Base-by-base conservation (phyloP, 2,329 filamentous ascomycete genomes). In the Tolypocladium album region DNA sequence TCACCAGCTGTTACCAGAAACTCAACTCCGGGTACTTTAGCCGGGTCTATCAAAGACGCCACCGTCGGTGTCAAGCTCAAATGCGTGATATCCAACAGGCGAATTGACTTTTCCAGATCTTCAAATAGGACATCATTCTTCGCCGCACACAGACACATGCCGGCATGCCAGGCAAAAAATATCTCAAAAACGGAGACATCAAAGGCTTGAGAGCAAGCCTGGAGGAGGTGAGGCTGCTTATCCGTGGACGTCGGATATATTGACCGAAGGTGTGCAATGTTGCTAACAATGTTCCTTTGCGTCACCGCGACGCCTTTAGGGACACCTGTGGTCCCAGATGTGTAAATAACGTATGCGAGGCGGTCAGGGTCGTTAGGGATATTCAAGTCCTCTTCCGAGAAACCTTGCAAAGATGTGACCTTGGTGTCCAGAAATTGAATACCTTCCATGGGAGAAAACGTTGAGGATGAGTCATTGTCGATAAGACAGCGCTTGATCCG, bases 131-230 rank as follows among this genome's bases (percentile, higher is more conserved):
- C 81, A 65, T 94, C 88, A 65, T 92, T 92, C 0, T 79, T 82
- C 0, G 86, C 88, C 2, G 88, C 84, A 68, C 89, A 96, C 15
- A 96, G 77, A 62, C 87, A 88, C 77, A 93, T 90, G 4, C 90
- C 90, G 40, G 81, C 80, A 55, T 83, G 82, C 88, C 91, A 95
- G 0, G 90, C 79, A 66, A 90, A 95, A 70, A 96, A 93, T 17
- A 95, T 92, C 67, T 96, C 92, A 69, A 95, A 95, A 0, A 95
- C 88, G 0, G 90, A 95, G 2, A 95, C 86, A 68, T 95, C 90
- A 68, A 95, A 96, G 0, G 88, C 88, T 68, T 92, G 89, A 0
- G 90, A 93, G 68, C 89, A 95, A 2, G 89, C 85, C 71, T 96
- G 92, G 0, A 96, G 76, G 39, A 96, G 76, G n/a, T 85, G 82